Evolutionary conservation across 352 stramenopile genomes (phyloP).

Genomic region (Globisporangium nagaii): DNA sequence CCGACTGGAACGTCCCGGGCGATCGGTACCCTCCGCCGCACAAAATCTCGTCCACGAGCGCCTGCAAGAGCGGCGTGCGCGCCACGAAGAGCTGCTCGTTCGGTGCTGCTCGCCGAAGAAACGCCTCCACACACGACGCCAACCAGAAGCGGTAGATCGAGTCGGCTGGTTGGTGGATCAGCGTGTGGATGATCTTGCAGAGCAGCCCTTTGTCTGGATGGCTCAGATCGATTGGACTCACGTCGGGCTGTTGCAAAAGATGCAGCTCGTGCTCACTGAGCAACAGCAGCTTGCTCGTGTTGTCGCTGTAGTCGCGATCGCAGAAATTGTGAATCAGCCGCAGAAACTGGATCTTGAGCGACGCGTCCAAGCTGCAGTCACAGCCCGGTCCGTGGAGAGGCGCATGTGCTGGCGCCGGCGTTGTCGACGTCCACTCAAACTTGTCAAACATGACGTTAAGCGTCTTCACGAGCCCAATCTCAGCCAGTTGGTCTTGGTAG

Average conservation of each 20-base stretch:
- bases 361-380: conserved; percentile 93
- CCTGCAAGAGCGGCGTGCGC: conserved; percentile 79
- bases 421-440: conserved; percentile 77
- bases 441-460: conserved; percentile 94
- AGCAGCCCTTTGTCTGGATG: conserved; percentile 83
- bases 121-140: conserved; percentile 94
- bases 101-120: conserved; percentile 81
- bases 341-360: conserved; percentile 94
- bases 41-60: conserved; percentile 88
- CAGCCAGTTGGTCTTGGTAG: conserved; percentile 84
- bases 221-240: conserved; percentile 48
- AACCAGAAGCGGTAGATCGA: conserved; percentile 96
- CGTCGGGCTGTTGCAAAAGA: conserved; percentile 39
- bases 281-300: conserved; percentile 74
- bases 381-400: conserved; percentile 81
- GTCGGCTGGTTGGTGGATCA: conserved; percentile 89
- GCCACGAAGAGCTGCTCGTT: conserved; percentile 91
- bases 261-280: conserved; percentile 63
- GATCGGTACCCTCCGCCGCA: conserved; percentile 74
- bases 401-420: conserved; percentile 35
- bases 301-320: conserved; percentile 90
- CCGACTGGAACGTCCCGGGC: conserved; percentile 92
- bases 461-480: conserved; percentile 87
- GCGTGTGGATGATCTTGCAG: conserved; percentile 86
- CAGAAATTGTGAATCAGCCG: conserved; percentile 96